Percentiles rank a stretch among this genome's conserved stretches.
Conservation (phyloP, 257 asterid species). For the Capsicum pubescens region DNA sequence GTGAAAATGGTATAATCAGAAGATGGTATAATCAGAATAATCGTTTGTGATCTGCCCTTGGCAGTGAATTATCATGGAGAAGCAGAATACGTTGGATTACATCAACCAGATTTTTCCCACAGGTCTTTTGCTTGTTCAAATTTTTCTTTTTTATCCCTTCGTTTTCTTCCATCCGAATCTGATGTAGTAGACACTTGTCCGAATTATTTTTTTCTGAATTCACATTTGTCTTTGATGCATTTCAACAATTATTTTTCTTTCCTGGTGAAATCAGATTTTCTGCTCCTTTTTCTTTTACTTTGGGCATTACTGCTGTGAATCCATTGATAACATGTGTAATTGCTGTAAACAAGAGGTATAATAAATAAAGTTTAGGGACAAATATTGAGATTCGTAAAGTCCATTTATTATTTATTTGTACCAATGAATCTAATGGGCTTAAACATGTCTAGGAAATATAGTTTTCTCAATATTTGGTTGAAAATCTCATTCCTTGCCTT, state of each 20-base stretch:
- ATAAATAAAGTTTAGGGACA: too few species aligned
- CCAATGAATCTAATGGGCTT: not conserved
- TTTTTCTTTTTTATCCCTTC: not conserved
- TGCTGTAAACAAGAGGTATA: too few species aligned
- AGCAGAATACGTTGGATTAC: conserved; percentile 91
- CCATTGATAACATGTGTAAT: too few species aligned
- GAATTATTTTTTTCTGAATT: not conserved
- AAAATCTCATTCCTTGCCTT: not conserved
- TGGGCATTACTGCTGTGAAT: too few species aligned
- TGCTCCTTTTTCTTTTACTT: not conserved
- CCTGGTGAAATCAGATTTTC: not conserved
- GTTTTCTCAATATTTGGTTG: not conserved
- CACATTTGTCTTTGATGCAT: not conserved
- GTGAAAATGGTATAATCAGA: too few species aligned
- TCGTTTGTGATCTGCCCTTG: not conserved
- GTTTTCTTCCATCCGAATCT: not conserved
- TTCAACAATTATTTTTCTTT: not conserved
- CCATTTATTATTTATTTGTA: not conserved
- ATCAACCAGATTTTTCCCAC: conserved; percentile 97
- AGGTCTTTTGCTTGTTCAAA: conserved; percentile 44
- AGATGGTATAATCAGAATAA: not conserved
- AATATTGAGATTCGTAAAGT: not conserved
- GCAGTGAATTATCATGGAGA: too few species aligned
- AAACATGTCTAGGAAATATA: too few species aligned
- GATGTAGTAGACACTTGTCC: too few species aligned